These are phyloP conservation scores for Tolypocladium ovalisporum DNA, from an alignment of 2,329 filamentous ascomycete species.

Conservation along the genomic window DNA sequence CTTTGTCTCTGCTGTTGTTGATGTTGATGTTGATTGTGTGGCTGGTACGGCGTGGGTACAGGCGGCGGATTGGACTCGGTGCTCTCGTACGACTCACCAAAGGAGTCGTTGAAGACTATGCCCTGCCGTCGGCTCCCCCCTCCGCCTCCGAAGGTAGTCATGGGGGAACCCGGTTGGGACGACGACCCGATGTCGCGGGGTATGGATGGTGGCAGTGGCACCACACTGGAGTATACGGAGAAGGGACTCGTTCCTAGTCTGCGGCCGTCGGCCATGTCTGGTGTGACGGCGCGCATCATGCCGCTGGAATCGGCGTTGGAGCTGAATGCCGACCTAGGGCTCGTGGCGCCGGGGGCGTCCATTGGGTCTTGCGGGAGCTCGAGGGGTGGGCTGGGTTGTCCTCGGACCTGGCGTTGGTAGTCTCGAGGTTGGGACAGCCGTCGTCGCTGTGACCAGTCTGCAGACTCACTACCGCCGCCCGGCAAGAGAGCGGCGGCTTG, in stretches of 20 bases:
- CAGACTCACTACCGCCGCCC: constrained; percentile 24
- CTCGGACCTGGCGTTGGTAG: constrained; percentile 7
- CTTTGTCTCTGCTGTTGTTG: constrained; percentile 18
- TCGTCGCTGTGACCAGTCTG: constrained; percentile 21
- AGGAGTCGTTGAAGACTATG: constrained; percentile 48
- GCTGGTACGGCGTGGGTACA: constrained; percentile 1
- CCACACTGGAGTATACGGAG: constrained; percentile 7
- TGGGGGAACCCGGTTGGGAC: constrained; percentile 21
- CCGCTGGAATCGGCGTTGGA: constrained; percentile 18
- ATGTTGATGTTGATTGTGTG: constrained; percentile 5
- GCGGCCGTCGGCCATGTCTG: constrained; percentile 38
- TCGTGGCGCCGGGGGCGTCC: constrained; percentile 22
- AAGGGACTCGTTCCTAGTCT: constrained; percentile 12
- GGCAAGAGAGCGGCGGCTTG: constrained; percentile 18
- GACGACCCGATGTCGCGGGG: constrained; percentile 11
- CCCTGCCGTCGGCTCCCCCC: constrained; percentile 41
- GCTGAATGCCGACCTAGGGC: constrained; percentile 22
- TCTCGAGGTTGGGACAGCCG: constrained; percentile 16
- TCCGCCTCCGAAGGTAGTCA: constrained; percentile 21
- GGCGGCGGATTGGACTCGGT: constrained; percentile 25
- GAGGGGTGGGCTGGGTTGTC: not conserved
- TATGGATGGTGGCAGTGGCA: constrained; percentile 5
- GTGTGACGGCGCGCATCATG: constrained; percentile 55
- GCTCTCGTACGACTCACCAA: constrained; percentile 39
- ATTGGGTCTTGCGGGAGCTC: not conserved